These are phyloP conservation scores for Dryas integrifolia DNA, from an alignment of 331 rosid genomes.

Conservation along the genomic window DNA sequence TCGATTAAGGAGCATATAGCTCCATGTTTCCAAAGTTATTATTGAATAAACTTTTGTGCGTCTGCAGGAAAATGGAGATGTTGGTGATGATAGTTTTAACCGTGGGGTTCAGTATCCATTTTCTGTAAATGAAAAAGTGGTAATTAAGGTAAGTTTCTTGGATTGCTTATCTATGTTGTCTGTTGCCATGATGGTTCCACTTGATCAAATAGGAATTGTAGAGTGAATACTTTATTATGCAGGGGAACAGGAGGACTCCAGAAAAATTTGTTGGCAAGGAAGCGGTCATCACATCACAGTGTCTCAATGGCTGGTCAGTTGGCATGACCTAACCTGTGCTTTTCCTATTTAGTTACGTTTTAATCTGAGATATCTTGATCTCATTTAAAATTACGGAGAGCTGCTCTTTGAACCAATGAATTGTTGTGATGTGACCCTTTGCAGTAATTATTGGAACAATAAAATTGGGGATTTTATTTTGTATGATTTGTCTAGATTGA, in stretches of 20 bases:
- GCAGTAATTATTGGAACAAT: not conserved
- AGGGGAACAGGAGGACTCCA: slow-evolving; percentile 97
- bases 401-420: not conserved
- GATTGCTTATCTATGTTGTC: slow-evolving; percentile 7
- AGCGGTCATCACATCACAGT: slow-evolving; percentile 95
- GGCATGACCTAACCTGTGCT: slow-evolving; percentile 18
- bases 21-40: slow-evolving; percentile 17
- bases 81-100: slow-evolving; percentile 54
- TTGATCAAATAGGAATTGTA: slow-evolving; percentile 14
- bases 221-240: slow-evolving; percentile 34
- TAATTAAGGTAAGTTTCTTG: slow-evolving; percentile 68
- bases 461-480: not conserved
- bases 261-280: slow-evolving; percentile 99
- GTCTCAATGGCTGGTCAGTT: slow-evolving; percentile 99
- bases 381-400: not conserved
- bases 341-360: slow-evolving; percentile 14
- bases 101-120: slow-evolving; percentile 94
- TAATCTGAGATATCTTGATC: not conserved
- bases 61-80: slow-evolving; percentile 81
- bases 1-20: not conserved
- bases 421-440: not conserved
- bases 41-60: slow-evolving; percentile 15
- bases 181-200: slow-evolving; percentile 14
- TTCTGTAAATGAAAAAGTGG: slow-evolving; percentile 87
- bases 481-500: not conserved